Evolutionary conservation across 1,284 basidiomycete genomes (phyloP), one percentile per base, ranked within the genome.

Genomic region (Anthracocystis setariae): DNA sequence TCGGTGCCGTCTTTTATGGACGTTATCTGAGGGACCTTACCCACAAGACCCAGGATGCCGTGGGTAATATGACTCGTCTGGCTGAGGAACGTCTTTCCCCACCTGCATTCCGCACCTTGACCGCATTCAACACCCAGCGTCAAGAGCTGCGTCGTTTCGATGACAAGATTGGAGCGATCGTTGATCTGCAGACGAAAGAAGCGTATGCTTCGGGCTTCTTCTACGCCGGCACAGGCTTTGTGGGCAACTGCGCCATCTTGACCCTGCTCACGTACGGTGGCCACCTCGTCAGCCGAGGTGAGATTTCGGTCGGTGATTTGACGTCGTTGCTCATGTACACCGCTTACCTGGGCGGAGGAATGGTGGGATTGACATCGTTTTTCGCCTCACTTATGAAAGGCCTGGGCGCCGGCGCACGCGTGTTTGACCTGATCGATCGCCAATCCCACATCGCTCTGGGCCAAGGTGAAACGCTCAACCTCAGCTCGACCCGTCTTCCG

Each of bases 1-100:
- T 98, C 58, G 94, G 93, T 68, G 94, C 94, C 44, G 94, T 98
- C 17, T 92, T 94, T 82, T 98, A 98, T 81, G 95, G 95, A 58
- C 89, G 93, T 13, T 98, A 97, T 84, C 85, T 98, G 47, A 94
- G 95, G 79, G 90, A 90, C 70, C 87, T 98, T 3, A 94, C 93
- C 15, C 93, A 92, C 79, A 86, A 90, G 76, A 96, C 94, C 5
- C 95, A 98, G 82, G 93, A 95, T 80, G 92, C 93, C 1, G 88
- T 97, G 42, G 94, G 93, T 45, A 91, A 94, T 55, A 93, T 96
- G 93, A 93, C 92, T 23, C 60, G 88, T 84, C 88, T 89, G 8
- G 93, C 94, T 2, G 90, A 93, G 68, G 96, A 98, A 79, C 90
- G 94, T 7, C 87, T 98, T 10, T 90, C 92, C n/a, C 75, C 78